phyloP scores from a whole-genome alignment of 1,284 basidiomycete species.

The Cystobasidium sp. region DNA sequence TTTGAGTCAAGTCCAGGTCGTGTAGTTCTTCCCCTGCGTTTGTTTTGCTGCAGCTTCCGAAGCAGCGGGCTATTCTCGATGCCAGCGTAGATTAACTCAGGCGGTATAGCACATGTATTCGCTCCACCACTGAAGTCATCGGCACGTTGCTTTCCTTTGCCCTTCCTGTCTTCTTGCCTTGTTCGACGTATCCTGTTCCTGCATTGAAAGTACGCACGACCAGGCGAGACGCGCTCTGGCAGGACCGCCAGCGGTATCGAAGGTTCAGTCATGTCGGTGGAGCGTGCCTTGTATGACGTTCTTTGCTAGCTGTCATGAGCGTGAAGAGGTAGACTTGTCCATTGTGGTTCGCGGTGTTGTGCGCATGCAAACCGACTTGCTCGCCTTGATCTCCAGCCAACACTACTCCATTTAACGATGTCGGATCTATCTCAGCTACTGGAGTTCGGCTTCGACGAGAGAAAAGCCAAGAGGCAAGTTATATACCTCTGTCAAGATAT shows the following conservation, averaged over 20 bases:
- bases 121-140: not conserved
- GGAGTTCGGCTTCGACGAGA: slow-evolving; percentile 41
- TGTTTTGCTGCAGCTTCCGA: not conserved
- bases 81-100: slow-evolving; percentile 3
- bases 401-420: slow-evolving; percentile 1
- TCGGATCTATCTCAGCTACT: slow-evolving; percentile 32
- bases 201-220: slow-evolving; percentile 24
- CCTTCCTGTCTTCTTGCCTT: not conserved
- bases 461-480: slow-evolving; percentile 31
- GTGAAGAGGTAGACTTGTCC: not conserved
- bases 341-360: not conserved
- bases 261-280: not conserved
- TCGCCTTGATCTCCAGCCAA: not conserved
- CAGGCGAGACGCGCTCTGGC: slow-evolving; percentile 35
- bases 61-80: slow-evolving; percentile 10
- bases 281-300: too few species aligned
- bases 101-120: not conserved
- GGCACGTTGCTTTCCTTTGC: slow-evolving; percentile 28
- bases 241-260: slow-evolving; percentile 9
- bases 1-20: not conserved
- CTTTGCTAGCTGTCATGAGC: not conserved
- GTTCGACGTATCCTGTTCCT: slow-evolving; percentile 8
- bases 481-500: too few species aligned
- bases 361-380: not conserved
- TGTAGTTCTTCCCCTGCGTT: not conserved